Conservation (phyloP, 768 basidiomycete species). For the Boletus huronensis region DNA sequence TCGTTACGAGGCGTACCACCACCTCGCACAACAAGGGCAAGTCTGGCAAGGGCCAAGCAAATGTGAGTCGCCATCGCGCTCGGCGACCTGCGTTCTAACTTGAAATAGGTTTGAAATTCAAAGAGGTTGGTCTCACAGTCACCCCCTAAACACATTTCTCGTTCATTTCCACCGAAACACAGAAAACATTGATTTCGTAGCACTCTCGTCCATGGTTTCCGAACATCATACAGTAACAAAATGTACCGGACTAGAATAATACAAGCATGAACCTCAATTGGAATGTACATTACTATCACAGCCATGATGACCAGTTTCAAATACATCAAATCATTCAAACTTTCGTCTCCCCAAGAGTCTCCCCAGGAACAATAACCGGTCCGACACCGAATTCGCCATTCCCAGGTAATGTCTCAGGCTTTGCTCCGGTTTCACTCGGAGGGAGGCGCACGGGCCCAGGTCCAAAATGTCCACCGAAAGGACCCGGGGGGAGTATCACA, state of each 20-base stretch:
- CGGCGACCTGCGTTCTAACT: neutral
- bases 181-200: neutral
- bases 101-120: slow-evolving; percentile 13
- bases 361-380: slow-evolving; percentile 27
- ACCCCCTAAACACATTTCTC: neutral
- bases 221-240: neutral
- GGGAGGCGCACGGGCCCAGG: slow-evolving; percentile 21
- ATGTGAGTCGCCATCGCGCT: slow-evolving; percentile 11
- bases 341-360: slow-evolving; percentile 22
- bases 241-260: slow-evolving; percentile 4
- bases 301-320: neutral
- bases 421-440: slow-evolving; percentile 20
- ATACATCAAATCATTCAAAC: neutral
- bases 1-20: slow-evolving; percentile 19
- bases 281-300: neutral
- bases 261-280: neutral
- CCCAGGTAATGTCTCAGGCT: slow-evolving; percentile 25
- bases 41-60: slow-evolving; percentile 11
- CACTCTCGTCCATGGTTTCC: neutral
- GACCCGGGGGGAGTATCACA: slow-evolving; percentile 10
- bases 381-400: slow-evolving; percentile 25
- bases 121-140: neutral
- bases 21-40: neutral
- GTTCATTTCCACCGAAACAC: neutral
- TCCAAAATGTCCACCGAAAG: slow-evolving; percentile 12